Evolutionary conservation across 2,329 filamentous ascomycete species (phyloP).

Genomic region (Aaosphaeria arxii): DNA sequence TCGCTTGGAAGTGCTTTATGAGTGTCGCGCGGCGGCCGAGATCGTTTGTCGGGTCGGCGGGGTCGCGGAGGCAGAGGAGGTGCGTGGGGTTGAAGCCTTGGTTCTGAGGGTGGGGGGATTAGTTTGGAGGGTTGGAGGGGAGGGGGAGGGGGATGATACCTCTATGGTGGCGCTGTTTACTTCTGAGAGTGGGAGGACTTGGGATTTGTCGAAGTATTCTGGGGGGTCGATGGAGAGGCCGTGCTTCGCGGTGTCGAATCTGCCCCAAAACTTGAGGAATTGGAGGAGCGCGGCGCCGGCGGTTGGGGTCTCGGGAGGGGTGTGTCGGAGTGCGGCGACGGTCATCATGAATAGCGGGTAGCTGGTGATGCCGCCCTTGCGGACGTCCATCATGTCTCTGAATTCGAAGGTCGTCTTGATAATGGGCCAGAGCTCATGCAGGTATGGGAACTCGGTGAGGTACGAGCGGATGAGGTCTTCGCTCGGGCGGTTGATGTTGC

Average conservation of each 20-base stretch:
- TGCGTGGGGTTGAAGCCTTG: conserved; percentile 15
- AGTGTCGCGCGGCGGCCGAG: conserved; percentile 49
- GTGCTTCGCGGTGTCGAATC: conserved; percentile 43
- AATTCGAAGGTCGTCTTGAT: conserved; percentile 51
- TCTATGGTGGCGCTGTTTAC: conserved; percentile 11
- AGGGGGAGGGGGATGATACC: conserved; percentile 7
- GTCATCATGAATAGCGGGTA: conserved; percentile 58
- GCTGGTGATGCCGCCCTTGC: conserved; percentile 49
- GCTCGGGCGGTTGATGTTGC: conserved; percentile 39
- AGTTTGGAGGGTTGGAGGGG: conserved; percentile 1
- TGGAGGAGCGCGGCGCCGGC: conserved; percentile 45
- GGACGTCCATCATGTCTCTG: conserved; percentile 48
- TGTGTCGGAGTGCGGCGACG: conserved; percentile 50
- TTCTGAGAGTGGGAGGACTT: conserved; percentile 14
- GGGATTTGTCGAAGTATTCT: conserved; percentile 40
- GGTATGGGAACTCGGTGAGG: conserved; percentile 47
- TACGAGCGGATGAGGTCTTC: conserved; percentile 47
- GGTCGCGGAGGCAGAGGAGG: conserved; percentile 57
- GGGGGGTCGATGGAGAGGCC: conserved; percentile 52
- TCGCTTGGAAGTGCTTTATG: conserved; percentile 48
- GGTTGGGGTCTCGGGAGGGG: conserved; percentile 23
- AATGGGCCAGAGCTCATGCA: conserved; percentile 50
- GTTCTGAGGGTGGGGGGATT: conserved; percentile 11
- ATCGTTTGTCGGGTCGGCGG: conserved; percentile 56
- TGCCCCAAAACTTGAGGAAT: conserved; percentile 51